These are phyloP conservation scores for Calonectria multiphialidica DNA, from an alignment of 2,329 filamentous ascomycete species.

Conservation along the genomic window DNA sequence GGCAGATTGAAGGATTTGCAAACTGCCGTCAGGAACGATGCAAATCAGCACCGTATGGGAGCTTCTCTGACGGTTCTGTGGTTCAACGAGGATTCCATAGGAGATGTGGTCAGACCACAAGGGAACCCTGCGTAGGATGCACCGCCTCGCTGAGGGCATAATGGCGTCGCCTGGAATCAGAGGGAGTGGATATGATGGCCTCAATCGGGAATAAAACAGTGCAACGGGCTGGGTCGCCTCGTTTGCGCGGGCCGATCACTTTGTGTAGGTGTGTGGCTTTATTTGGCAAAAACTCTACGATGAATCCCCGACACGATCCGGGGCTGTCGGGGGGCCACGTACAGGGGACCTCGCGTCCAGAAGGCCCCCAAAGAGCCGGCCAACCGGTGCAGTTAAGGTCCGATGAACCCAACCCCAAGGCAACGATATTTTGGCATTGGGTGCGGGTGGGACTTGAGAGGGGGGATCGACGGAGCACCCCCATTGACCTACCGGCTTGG, in stretches of 20 bases:
- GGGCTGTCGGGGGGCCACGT: not conserved
- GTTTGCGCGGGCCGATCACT: not conserved
- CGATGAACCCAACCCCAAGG: slow-evolving; percentile 5
- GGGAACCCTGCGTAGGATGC: slow-evolving; percentile 18
- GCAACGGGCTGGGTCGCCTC: not conserved
- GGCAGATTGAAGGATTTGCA: slow-evolving; percentile 9
- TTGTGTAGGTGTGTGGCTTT: slow-evolving; percentile 1
- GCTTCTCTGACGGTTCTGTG: not conserved
- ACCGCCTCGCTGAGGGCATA: slow-evolving; percentile 18
- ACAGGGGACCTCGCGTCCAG: not conserved
- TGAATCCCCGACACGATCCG: not conserved
- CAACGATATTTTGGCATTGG: not conserved
- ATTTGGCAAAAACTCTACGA: not conserved
- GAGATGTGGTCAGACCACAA: slow-evolving; percentile 20
- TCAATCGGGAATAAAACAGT: not conserved
- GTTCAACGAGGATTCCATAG: not conserved
- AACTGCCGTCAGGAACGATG: not conserved
- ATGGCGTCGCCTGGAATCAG: slow-evolving; percentile 5
- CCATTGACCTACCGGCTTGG: slow-evolving; percentile 9
- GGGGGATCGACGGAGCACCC: slow-evolving; percentile 11
- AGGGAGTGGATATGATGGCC: not conserved
- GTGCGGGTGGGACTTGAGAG: slow-evolving; percentile 6
- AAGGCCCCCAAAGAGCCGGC: not conserved
- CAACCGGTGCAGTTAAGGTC: not conserved
- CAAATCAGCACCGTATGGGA: not conserved